phyloP scores from a whole-genome alignment of 441 rosid species.

The Melastoma candidum region DNA sequence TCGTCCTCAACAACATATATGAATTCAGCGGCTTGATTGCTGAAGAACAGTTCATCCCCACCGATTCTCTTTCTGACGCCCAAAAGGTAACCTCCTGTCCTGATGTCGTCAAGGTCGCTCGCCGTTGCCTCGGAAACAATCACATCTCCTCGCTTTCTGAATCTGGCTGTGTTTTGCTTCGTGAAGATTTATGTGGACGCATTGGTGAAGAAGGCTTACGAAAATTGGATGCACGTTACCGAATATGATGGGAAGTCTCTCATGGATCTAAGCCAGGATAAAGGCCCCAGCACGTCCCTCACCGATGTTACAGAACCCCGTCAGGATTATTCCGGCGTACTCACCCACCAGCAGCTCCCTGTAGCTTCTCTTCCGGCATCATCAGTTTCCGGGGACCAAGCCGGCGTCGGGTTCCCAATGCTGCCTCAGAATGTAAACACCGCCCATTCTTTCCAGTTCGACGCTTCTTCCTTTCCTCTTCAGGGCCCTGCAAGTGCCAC shows the following conservation, averaged over 20 bases:
- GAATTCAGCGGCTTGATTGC: constrained; percentile 3
- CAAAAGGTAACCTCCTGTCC: constrained; percentile 4
- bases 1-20: constrained; percentile 4
- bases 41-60: constrained; percentile 2
- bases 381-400: constrained; percentile 4
- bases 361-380: background rate
- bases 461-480: constrained; percentile 8
- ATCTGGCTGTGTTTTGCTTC: background rate
- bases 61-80: constrained; percentile 1
- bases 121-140: background rate
- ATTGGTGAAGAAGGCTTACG: constrained; percentile 11
- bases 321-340: constrained; percentile 1
- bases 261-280: background rate
- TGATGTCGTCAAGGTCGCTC: background rate
- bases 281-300: background rate
- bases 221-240: constrained; percentile 8
- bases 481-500: constrained; percentile 1
- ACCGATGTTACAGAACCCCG: background rate
- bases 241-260: constrained; percentile 7
- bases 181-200: constrained; percentile 1
- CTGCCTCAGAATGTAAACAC: background rate
- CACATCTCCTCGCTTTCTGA: too few relatives aligned
- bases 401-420: background rate
- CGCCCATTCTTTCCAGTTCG: constrained; percentile 2
- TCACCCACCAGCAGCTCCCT: constrained; percentile 1